Percentiles rank a stretch among this genome's conserved stretches.
phyloP scores from a whole-genome alignment of 306 rosid species.

The Cicer bijugum region DNA sequence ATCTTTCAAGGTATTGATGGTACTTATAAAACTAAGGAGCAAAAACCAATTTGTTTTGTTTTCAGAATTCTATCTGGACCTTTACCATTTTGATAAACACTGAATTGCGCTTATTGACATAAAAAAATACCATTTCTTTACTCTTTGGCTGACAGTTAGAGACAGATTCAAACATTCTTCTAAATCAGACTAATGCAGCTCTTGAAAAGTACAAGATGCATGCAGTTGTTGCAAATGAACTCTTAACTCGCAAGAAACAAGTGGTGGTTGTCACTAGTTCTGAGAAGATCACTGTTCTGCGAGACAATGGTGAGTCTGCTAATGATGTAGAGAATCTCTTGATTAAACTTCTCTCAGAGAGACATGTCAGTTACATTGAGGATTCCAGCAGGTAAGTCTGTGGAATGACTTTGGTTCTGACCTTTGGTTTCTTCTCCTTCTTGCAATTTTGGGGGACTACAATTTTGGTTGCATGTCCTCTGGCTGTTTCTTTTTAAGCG shows the following conservation, averaged over 20 bases:
- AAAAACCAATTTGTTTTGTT: neutral
- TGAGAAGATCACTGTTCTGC: constrained; percentile 59
- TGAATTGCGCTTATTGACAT: neutral
- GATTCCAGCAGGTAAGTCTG: constrained; percentile 43
- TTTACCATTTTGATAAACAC: constrained; percentile 22
- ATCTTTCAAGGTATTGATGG: constrained; percentile 80
- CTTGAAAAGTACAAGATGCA: constrained; percentile 86
- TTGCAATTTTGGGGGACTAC: constrained; percentile 7
- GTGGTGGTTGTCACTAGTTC: constrained; percentile 68
- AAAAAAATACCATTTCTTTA: neutral
- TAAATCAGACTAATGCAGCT: constrained; percentile 71
- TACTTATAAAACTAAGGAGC: neutral
- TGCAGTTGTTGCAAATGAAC: constrained; percentile 92
- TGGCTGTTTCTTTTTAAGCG: neutral
- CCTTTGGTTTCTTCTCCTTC: constrained; percentile 10
- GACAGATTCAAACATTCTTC: constrained; percentile 86
- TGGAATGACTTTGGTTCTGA: constrained; percentile 19
- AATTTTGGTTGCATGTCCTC: neutral
- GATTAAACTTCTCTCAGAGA: constrained; percentile 64
- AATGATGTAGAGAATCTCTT: constrained; percentile 77
- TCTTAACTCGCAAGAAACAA: constrained; percentile 79
- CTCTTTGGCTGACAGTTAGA: constrained; percentile 66
- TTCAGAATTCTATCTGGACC: constrained; percentile 1
- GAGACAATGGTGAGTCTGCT: constrained; percentile 52
- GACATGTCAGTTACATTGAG: constrained; percentile 60